phyloP scores from a whole-genome alignment of 2,329 filamentous ascomycete species.

The Plectosphaerella plurivora region DNA sequence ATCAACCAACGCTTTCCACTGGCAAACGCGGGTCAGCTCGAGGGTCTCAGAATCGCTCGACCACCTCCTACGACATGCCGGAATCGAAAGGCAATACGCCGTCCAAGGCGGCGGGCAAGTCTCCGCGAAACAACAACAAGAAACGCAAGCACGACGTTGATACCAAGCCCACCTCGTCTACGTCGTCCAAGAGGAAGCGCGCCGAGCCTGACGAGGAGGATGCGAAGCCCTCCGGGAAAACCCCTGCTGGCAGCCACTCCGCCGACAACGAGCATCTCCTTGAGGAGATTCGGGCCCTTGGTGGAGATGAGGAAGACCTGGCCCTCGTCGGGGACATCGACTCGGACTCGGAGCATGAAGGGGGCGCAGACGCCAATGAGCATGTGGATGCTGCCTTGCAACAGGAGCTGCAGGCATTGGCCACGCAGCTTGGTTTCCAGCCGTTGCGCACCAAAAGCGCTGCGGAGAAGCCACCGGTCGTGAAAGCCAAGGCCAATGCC shows the following conservation, averaged over 20 bases:
- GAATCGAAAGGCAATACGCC: too few species aligned
- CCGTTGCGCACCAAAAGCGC: too few species aligned
- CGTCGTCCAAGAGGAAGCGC: neutral
- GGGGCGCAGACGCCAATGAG: neutral
- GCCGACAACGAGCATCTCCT: neutral
- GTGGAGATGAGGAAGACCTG: slow-evolving; percentile 61
- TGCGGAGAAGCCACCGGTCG: too few species aligned
- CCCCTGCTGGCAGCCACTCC: neutral
- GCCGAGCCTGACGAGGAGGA: neutral
- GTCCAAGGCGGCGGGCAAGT: too few species aligned
- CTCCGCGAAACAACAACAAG: neutral
- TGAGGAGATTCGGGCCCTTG: slow-evolving; percentile 41
- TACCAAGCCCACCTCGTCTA: neutral
- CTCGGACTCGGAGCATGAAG: slow-evolving; percentile 32
- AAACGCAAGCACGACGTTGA: slow-evolving; percentile 6
- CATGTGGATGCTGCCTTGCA: slow-evolving; percentile 7
- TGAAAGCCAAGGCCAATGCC: too few species aligned
- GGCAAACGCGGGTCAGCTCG: too few species aligned
- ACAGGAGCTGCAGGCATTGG: slow-evolving; percentile 9
- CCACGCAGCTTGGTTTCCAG: slow-evolving; percentile 11
- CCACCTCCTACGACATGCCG: too few species aligned
- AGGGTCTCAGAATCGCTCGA: too few species aligned
- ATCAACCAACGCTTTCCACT: too few species aligned
- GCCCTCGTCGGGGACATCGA: slow-evolving; percentile 52
- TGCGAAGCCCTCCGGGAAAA: neutral